Base-by-base conservation (phyloP, 1,139 yeast genomes). In the Diutina mesorugosa region DNA sequence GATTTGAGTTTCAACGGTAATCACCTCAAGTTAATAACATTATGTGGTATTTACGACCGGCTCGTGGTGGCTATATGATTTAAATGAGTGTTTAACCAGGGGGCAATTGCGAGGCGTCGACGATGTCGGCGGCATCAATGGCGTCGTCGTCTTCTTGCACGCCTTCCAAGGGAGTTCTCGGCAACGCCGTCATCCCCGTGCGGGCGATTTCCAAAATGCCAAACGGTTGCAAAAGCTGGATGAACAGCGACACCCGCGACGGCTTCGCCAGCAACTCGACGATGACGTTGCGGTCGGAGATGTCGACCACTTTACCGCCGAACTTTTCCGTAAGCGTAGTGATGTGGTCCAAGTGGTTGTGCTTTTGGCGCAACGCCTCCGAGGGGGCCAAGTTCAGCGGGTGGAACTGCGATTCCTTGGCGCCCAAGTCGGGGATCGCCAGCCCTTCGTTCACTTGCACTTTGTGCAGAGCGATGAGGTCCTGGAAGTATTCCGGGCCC, bases 161-260 rank as follows among this genome's bases (percentile, higher is more conserved):
- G 41, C 72, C 70, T 58, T 80, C 85, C 65, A 90, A 75, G 55
- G 97, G 97, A 56, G 98, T 90, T 79, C 98, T 85, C 67, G 98
- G 96, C 66, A 93, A 79, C 9, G 98, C 99, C 90, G 93, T 90
- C 96, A 91, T 90, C 73, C 99, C 99, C 29, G 96, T 87, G 73
- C 99, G 84, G 55, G 98, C 97, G 64, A 93, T 87, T 73, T 93
- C 99, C 69, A 93, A 79, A 59, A 93, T 85, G 65, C 99, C 99
- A 68, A 93, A 93, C 55, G 99, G 99, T 68, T 90, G 95, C 67
- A 91, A 79, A 67, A 93, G 81, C 62, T 88, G 89, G 68, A 93
- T 81, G 71, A 90, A 90, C 50, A 95, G 84, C 54, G 93, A 78
- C 61, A 93, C 80, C 71, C 97, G 83, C 57, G 89, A 83, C 46